Percentiles rank a stretch among this genome's conserved stretches.
phyloP scores from a whole-genome alignment of 257 asterid genomes.

The Solanum pennellii region DNA sequence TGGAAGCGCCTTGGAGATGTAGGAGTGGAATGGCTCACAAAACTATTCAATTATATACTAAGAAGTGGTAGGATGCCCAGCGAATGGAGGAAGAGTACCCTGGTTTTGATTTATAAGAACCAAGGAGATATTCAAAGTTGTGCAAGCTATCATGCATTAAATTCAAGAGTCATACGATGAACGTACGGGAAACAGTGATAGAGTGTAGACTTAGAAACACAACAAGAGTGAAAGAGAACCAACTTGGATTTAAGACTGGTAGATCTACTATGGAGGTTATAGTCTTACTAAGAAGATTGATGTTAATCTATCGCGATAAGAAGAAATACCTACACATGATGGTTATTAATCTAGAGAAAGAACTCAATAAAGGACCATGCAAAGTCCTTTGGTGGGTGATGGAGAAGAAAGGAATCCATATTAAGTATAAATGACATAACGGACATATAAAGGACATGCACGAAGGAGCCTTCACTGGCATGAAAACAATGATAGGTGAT shows the following conservation, averaged over 20 bases:
- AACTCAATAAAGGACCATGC: background rate
- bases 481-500: background rate
- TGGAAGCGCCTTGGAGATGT: background rate
- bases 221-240: background rate
- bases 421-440: background rate
- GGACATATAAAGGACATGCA: background rate
- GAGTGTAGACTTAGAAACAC: background rate
- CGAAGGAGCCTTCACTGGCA: background rate
- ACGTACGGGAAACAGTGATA: background rate
- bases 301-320: background rate
- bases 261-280: background rate
- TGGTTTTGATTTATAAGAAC: background rate
- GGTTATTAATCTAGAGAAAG: background rate
- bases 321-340: background rate
- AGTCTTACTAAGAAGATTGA: background rate
- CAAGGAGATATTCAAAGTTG: background rate
- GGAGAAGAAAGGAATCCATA: background rate
- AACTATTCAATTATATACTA: background rate
- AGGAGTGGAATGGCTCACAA: background rate
- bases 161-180: background rate
- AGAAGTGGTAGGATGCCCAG: background rate
- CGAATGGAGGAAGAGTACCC: background rate
- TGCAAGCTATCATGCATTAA: background rate
- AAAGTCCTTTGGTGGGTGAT: background rate
- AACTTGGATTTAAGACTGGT: background rate